phyloP scores from a whole-genome alignment of 148 eudicot species.

The Dianthus caryophyllus region DNA sequence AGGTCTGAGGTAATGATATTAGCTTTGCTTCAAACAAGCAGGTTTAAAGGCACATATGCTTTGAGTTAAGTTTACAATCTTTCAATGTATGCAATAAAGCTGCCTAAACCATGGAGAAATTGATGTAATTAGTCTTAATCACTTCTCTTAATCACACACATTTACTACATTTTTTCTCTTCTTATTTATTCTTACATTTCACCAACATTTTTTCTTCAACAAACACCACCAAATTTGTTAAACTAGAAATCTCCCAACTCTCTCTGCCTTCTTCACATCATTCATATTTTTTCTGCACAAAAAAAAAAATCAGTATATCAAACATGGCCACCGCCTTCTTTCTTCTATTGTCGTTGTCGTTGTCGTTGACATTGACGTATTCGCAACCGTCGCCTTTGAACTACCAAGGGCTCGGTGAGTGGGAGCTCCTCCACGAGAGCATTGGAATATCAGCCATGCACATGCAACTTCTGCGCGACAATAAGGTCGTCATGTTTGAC shows the following conservation, averaged over 20 bases:
- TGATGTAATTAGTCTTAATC: slow-evolving; percentile 1
- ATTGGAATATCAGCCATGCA: slow-evolving; percentile 87
- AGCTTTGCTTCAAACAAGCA: too few relatives aligned
- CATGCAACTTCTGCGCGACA: slow-evolving; percentile 62
- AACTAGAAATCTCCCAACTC: slow-evolving; percentile 23
- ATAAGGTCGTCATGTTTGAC: slow-evolving; percentile 71
- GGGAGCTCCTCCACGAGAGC: slow-evolving; percentile 54
- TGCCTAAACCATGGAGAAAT: slow-evolving; percentile 19
- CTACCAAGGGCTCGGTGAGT: slow-evolving; percentile 39
- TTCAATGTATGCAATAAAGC: slow-evolving; percentile 21
- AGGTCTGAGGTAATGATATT: too few relatives aligned
- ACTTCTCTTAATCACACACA: too few relatives aligned
- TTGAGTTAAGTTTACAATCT: slow-evolving; percentile 29
- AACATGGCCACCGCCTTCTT: slow-evolving; percentile 27
- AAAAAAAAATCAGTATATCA: not conserved
- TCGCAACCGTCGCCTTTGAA: slow-evolving; percentile 21
- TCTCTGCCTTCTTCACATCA: not conserved
- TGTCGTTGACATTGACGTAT: slow-evolving; percentile 9
- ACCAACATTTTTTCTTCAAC: slow-evolving; percentile 22
- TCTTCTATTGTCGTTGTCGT: slow-evolving; percentile 9
- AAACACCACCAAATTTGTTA: slow-evolving; percentile 22
- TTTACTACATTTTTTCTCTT: slow-evolving; percentile 24
- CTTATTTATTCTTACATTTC: slow-evolving; percentile 5
- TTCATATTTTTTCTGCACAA: too few relatives aligned
- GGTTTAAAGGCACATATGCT: slow-evolving; percentile 21